Evolutionary conservation across 139 green algal species (phyloP), one percentile per base, ranked within the genome.

Genomic region (Mesostigma viride): DNA sequence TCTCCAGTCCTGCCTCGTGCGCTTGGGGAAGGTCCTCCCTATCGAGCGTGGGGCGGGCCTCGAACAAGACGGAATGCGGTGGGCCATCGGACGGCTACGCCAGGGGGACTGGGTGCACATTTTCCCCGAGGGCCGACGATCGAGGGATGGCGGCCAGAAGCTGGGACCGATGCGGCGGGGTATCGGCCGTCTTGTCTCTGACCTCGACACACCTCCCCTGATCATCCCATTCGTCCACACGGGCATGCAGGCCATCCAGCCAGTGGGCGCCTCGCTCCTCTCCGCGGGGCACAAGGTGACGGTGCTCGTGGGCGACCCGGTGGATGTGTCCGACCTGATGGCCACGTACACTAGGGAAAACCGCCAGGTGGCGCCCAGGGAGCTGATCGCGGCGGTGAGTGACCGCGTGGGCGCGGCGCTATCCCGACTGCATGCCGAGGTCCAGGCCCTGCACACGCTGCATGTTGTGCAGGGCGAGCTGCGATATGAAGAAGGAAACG

Each of bases 31-130:
- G 67, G 75, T 92, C 45, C 80, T 96, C 32, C 88, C 90, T 0
- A 79, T 96, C n/a, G 84, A 90, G 75, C 77, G 89, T 0, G 89
- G 89, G 5, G 82, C 67, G 2, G 89, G 89, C 11, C 57, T 94
- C 59, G 32, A 74, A 35, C 89, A 96, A 76, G 71, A 76, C 2
- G 89, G 85, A 47, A 88, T 95, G 79, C 67, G 57, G 46, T 82
- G 82, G 47, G 84, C 88, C 26, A 76, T 87, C 62, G 61, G 62
- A 2, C 77, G 75, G 17, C 73, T 94, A 60, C 48, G 40, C 40
- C 47, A 56, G 1, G 89, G 89, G 3, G 87, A 92, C 31, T 96
- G 89, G 89, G 86, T 96, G 64, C 89, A 96, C 82, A 86, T 96
- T 22, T 96, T 96, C 61, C 89, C 89, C 0, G 89, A 96, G 73